phyloP scores from a whole-genome alignment of 495 filamentous ascomycete genomes.

The Hypoxylon perforatum region DNA sequence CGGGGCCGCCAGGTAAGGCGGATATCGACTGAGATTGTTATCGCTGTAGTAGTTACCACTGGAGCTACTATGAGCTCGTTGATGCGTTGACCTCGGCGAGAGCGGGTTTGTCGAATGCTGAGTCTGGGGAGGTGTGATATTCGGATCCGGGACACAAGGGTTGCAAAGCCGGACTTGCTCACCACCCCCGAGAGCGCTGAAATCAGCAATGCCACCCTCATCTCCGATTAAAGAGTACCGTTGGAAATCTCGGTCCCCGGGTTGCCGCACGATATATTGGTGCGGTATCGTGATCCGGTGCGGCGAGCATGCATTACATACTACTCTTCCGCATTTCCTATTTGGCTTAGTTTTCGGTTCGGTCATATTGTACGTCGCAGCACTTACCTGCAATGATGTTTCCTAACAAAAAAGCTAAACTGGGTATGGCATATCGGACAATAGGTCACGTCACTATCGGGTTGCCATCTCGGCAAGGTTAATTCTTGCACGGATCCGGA shows the following conservation, averaged over 20 bases:
- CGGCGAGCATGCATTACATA: constrained; percentile 90
- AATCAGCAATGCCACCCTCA: constrained; percentile 60
- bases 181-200: constrained; percentile 71
- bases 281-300: constrained; percentile 95
- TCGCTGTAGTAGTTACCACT: constrained; percentile 36
- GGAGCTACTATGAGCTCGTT: constrained; percentile 45
- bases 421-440: constrained; percentile 83
- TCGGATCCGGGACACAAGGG: constrained; percentile 93
- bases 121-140: constrained; percentile 70
- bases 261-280: constrained; percentile 90
- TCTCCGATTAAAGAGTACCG: constrained; percentile 50
- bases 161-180: constrained; percentile 93
- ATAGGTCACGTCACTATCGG: constrained; percentile 77
- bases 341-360: constrained; percentile 15
- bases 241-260: constrained; percentile 59
- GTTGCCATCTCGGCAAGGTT: constrained; percentile 82
- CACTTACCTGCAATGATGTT: constrained; percentile 85
- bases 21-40: constrained; percentile 24
- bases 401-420: constrained; percentile 88
- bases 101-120: constrained; percentile 35
- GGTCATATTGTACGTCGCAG: neutral
- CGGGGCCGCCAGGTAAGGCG: constrained; percentile 25
- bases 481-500: constrained; percentile 44
- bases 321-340: constrained; percentile 94
- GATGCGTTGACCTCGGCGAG: constrained; percentile 34